Percentiles rank a stretch among this genome's conserved stretches.
These are phyloP conservation scores for Emmonsia crescens DNA, from an alignment of 2,329 filamentous ascomycete species.

Conservation along the genomic window DNA sequence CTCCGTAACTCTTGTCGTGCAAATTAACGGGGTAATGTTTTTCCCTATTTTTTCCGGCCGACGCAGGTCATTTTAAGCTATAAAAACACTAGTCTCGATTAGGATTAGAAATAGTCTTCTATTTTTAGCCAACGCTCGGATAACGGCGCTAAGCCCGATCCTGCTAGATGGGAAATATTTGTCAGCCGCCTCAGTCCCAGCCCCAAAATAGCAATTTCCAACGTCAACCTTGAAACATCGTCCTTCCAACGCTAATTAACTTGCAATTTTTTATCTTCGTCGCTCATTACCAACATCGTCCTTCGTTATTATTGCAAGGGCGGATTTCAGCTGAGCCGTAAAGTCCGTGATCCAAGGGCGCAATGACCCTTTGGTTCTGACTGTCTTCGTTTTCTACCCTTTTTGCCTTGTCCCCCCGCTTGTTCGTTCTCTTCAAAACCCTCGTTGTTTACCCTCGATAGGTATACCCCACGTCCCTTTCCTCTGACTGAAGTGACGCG, in stretches of 20 bases:
- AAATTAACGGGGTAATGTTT: neutral
- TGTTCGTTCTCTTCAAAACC: neutral
- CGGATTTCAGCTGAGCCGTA: neutral
- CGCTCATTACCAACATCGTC: neutral
- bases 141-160: neutral
- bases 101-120: neutral
- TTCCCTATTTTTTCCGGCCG: neutral
- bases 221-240: neutral
- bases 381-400: neutral
- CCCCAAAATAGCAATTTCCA: constrained; percentile 4
- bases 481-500: neutral
- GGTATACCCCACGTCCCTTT: constrained; percentile 9
- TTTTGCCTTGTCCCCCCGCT: neutral
- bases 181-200: neutral
- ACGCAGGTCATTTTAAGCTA: neutral
- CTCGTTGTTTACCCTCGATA: constrained; percentile 12
- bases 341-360: neutral
- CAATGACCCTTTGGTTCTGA: constrained; percentile 1
- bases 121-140: neutral
- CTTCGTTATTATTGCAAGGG: neutral
- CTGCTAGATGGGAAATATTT: neutral
- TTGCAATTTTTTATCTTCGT: neutral
- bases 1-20: too few species aligned
- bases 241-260: neutral
- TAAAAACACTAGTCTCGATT: neutral